Evolutionary conservation across 495 filamentous ascomycete species (phyloP).

Genomic region (Cairneyella variabilis): DNA sequence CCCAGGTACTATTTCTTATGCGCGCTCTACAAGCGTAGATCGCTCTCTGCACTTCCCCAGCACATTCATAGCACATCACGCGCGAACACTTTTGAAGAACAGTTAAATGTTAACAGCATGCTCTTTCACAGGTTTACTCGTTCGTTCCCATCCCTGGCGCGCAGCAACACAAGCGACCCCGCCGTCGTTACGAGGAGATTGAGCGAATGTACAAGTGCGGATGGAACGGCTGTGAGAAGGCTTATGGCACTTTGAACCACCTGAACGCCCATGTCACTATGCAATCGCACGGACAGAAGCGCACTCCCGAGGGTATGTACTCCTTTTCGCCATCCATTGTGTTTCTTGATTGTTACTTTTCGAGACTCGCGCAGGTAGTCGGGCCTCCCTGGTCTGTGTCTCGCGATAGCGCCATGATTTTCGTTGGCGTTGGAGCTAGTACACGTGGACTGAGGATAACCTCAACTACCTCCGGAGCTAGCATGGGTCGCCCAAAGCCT

Average conservation of each 20-base stretch:
- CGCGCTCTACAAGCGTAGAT: no score
- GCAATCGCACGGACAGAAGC: conserved; percentile 90
- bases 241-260: conserved; percentile 94
- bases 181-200: conserved; percentile 95
- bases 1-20: no score
- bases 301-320: conserved; percentile 89
- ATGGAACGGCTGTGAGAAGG: conserved; percentile 97
- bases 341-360: no score
- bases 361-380: no score
- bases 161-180: conserved; percentile 94
- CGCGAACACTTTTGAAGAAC: conserved; percentile 4
- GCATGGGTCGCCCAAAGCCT: conserved; percentile 20
- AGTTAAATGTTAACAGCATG: conserved; percentile 36
- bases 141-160: conserved; percentile 98
- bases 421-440: conserved; percentile 22
- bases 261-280: conserved; percentile 97
- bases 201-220: conserved; percentile 99
- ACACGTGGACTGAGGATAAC: conserved; percentile 24
- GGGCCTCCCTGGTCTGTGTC: no score
- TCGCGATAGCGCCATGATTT: no score
- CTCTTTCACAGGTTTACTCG: conserved; percentile 78
- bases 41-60: no score
- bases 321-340: not conserved
- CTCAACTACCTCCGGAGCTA: conserved; percentile 21
- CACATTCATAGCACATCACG: no score